Evolutionary conservation across 768 basidiomycete genomes (phyloP), one percentile per base, ranked within the genome.

Genomic region (Collybia sordida): DNA sequence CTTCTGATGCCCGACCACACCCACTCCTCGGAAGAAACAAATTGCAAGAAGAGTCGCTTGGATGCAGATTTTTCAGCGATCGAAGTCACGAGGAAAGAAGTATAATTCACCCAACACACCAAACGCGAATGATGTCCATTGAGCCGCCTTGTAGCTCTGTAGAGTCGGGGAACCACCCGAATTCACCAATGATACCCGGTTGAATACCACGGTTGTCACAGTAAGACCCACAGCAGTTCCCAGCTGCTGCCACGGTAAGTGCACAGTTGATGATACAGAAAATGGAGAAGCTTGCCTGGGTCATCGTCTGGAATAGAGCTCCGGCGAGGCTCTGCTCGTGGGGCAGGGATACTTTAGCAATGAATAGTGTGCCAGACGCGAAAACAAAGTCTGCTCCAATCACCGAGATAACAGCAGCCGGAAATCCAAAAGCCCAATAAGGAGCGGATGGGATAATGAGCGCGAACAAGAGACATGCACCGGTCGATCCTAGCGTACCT

Each of bases 301-400:
- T 85, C 79, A 92, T 82, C 0, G 90, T 90, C 60, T 88, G 86
- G 65, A 91, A 90, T 17, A 90, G 51, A 9, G 82, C 90, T 2
- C 87, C 89, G 4, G 84, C 82, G 3, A 91, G 72, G 64, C 82
- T 85, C 64, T 92, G 90, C 57, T 92, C 90, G 47, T 86, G 74
- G 3, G 81, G 82, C 1, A 76, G 63, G 1, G 81, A 75, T 8
- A 86, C 73, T 58, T 84, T 86, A 3, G 88, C 85, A 37, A 90
- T 79, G 57, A 86, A 92, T 14, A 92, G 67, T 4, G 86, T 86
- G 2, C 90, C 90, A 0, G 82, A 69, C 0, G 90, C 71, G 58
- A 82, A 91, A 2, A 88, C 81, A 53, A 92, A 88, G 59, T 92
- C 90, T 1, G 82, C 88, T 17, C 90, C 90, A 41, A 89, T 75